phyloP scores from a whole-genome alignment of 208 protist genomes.

The Trypanosoma lewisi region DNA sequence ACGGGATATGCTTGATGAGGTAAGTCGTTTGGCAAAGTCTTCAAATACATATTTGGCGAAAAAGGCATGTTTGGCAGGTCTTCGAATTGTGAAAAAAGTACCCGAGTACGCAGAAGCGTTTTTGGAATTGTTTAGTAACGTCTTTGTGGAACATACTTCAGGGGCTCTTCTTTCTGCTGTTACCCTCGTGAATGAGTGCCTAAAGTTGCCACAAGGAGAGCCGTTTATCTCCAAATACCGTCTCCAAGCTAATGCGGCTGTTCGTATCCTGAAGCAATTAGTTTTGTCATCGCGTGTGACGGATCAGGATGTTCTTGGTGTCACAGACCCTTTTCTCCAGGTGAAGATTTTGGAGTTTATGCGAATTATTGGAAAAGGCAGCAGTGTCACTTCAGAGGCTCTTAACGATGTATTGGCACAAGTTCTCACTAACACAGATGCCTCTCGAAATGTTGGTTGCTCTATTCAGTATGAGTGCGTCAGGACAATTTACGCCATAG shows the following conservation, averaged over 20 bases:
- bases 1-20: conserved; percentile 93
- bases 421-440: conserved; percentile 98
- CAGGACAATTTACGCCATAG: conserved; percentile 97
- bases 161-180: conserved; percentile 90
- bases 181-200: conserved; percentile 91
- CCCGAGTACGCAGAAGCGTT: conserved; percentile 96
- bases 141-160: conserved; percentile 64
- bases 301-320: conserved; percentile 94
- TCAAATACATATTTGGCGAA: conserved; percentile 91
- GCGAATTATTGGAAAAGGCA: conserved; percentile 92
- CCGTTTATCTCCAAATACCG: conserved; percentile 72
- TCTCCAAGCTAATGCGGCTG: conserved; percentile 86
- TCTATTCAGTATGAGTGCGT: conserved; percentile 99
- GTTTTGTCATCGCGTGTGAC: conserved; percentile 92
- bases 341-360: conserved; percentile 96
- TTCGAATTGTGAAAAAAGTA: conserved; percentile 92
- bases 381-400: conserved; percentile 90
- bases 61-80: conserved; percentile 91
- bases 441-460: conserved; percentile 94
- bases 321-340: conserved; percentile 99
- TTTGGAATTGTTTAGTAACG: conserved; percentile 72
- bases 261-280: conserved; percentile 95
- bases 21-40: conserved; percentile 88
- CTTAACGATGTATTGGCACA: conserved; percentile 98
- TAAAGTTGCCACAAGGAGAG: conserved; percentile 50